phyloP scores from a whole-genome alignment of 768 basidiomycete genomes.

The Steccherinum ochraceum region DNA sequence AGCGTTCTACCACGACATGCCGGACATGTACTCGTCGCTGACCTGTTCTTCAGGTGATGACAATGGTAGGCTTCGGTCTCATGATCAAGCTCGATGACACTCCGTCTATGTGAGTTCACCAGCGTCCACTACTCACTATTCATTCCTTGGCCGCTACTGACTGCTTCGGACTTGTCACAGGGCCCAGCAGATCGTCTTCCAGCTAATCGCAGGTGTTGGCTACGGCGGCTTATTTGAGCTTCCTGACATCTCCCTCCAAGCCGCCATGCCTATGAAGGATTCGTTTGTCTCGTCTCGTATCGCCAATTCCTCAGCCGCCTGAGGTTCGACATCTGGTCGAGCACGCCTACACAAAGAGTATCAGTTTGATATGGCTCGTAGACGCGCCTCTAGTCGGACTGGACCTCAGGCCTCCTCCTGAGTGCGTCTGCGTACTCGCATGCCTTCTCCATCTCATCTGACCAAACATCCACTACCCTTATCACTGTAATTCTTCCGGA shows the following conservation, averaged over 20 bases:
- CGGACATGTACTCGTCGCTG: too few relatives aligned
- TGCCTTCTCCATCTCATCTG: too few relatives aligned
- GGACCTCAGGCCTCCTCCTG: constrained; percentile 25
- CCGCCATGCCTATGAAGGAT: constrained; percentile 39
- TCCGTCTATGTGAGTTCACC: constrained; percentile 24
- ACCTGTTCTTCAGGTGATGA: too few relatives aligned
- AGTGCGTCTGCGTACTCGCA: too few relatives aligned
- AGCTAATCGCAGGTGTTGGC: constrained; percentile 27
- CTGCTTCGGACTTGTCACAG: too few relatives aligned
- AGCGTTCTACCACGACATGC: too few relatives aligned
- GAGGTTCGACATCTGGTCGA: constrained; percentile 25
- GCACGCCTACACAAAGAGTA: constrained; percentile 30
- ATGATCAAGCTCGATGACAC: constrained; percentile 30
- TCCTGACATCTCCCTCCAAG: constrained; percentile 33
- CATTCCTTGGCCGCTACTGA: too few relatives aligned
- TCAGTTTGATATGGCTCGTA: constrained; percentile 36
- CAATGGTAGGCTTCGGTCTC: constrained; percentile 29
- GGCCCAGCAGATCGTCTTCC: constrained; percentile 25
- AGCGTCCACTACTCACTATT: too few relatives aligned
- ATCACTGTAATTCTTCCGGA: constrained; percentile 30
- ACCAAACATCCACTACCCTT: constrained; percentile 10
- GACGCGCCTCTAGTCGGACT: constrained; percentile 26
- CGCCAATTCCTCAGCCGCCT: constrained; percentile 20
- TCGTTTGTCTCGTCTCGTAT: too few relatives aligned
- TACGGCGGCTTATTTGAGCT: constrained; percentile 30